These are phyloP conservation scores for Cucumis cinereus DNA, from an alignment of 306 rosid species.

Conservation along the genomic window DNA sequence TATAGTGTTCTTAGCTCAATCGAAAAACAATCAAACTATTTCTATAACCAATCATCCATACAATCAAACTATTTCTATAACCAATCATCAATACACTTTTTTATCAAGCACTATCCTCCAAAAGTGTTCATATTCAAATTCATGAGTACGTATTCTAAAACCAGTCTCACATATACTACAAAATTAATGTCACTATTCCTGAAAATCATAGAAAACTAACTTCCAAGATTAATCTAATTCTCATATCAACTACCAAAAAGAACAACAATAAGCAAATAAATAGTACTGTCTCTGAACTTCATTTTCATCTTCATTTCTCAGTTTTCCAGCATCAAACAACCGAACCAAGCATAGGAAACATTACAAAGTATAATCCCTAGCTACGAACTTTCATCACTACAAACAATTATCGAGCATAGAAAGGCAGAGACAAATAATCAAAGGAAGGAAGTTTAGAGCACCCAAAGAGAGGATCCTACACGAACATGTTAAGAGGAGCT, in stretches of 20 bases:
- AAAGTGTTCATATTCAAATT: neutral
- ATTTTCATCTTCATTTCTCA: neutral
- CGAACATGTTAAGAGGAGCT: conserved; percentile 69
- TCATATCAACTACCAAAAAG: neutral
- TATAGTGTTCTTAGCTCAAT: neutral
- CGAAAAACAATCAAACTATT: neutral
- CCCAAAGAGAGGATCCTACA: conserved; percentile 63
- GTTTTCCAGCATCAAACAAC: neutral
- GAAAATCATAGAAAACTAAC: neutral
- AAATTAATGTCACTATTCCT: neutral
- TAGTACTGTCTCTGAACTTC: neutral
- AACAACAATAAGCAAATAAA: neutral
- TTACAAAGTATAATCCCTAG: neutral
- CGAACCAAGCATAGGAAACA: neutral
- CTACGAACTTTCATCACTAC: neutral
- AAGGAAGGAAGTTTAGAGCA: conserved; percentile 8
- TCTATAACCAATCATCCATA: neutral
- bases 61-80: neutral
- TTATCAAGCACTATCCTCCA: neutral
- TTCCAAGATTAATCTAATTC: neutral
- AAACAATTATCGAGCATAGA: neutral
- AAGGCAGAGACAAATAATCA: neutral
- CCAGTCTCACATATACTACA: neutral
- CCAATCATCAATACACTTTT: neutral
- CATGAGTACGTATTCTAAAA: neutral